A percentile compares a stretch with the other conserved stretches of the same genome.
phyloP scores from a whole-genome alignment of 2,329 filamentous ascomycete species.

The Aspergillus felis region DNA sequence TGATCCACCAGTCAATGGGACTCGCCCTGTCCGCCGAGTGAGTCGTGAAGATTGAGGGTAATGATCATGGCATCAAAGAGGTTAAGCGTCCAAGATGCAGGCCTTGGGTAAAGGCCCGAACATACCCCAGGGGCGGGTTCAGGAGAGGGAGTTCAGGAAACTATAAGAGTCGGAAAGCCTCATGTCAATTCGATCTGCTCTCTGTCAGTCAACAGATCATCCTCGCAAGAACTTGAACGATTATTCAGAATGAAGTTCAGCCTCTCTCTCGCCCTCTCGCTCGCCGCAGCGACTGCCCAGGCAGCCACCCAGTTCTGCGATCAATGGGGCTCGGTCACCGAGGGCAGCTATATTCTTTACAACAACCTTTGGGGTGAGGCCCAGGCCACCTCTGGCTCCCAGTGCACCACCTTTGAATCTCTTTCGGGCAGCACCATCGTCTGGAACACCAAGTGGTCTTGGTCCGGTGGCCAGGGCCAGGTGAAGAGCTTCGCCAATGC shows the following conservation, averaged over 20 bases:
- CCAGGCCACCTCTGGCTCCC: constrained; percentile 34
- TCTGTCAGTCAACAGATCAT: not conserved
- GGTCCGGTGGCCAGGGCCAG: constrained; percentile 37
- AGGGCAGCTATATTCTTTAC: constrained; percentile 48
- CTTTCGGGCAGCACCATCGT: constrained; percentile 33
- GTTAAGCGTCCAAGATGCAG: not conserved
- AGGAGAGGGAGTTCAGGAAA: not conserved
- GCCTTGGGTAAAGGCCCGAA: not conserved
- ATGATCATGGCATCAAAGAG: not conserved
- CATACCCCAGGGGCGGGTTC: not conserved
- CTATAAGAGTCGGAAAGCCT: not conserved
- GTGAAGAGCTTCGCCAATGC: constrained; percentile 50
- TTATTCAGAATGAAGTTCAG: constrained; percentile 26
- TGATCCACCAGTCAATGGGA: constrained; percentile 7
- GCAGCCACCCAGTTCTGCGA: constrained; percentile 36
- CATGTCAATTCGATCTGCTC: not conserved
- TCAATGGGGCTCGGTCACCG: constrained; percentile 35
- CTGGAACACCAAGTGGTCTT: constrained; percentile 46
- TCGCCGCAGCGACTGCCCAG: constrained; percentile 24
- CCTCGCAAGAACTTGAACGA: not conserved
- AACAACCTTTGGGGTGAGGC: constrained; percentile 51
- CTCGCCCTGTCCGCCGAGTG: not conserved
- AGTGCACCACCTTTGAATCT: constrained; percentile 43
- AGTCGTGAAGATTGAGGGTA: not conserved
- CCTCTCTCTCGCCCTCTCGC: constrained; percentile 18